A percentile compares a stretch with the other conserved stretches of the same genome.
These are phyloP conservation scores for Cotoneaster glaucophyllus DNA, from an alignment of 306 rosid genomes.

Conservation along the genomic window DNA sequence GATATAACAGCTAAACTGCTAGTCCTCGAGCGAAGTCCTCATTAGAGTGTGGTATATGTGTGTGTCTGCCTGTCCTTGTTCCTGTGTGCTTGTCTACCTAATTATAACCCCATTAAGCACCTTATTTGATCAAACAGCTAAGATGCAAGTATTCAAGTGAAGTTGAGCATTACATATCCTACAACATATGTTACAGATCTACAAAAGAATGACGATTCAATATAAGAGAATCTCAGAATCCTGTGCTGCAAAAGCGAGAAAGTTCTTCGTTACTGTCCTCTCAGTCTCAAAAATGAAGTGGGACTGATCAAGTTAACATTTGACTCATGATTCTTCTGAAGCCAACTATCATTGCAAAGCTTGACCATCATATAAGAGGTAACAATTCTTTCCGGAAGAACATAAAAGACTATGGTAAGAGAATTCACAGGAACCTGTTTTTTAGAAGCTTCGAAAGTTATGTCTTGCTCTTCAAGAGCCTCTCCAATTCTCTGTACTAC, in stretches of 20 bases:
- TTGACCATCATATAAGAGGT: not conserved
- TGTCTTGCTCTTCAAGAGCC: constrained; percentile 86
- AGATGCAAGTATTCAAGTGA: no score
- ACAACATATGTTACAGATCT: not conserved
- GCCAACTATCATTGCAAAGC: not conserved
- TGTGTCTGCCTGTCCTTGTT: not conserved
- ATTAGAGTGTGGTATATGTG: not conserved
- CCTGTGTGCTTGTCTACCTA: no score
- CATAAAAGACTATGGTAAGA: not conserved
- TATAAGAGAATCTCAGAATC: not conserved
- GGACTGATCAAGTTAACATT: not conserved
- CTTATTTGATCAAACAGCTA: no score
- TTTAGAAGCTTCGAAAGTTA: constrained; percentile 50
- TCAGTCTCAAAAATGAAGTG: not conserved
- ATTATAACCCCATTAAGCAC: no score
- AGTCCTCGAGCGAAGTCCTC: not conserved
- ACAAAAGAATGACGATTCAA: not conserved
- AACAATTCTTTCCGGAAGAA: not conserved
- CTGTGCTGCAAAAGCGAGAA: not conserved
- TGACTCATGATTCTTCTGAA: not conserved
- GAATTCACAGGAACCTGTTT: constrained; percentile 43
- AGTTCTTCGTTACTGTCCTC: not conserved
- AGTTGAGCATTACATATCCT: not conserved
- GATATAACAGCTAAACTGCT: not conserved
- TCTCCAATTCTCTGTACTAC: constrained; percentile 87